Evolutionary conservation across 169 alveolate genomes (phyloP).

Genomic region (Amoebophrya sp.): DNA sequence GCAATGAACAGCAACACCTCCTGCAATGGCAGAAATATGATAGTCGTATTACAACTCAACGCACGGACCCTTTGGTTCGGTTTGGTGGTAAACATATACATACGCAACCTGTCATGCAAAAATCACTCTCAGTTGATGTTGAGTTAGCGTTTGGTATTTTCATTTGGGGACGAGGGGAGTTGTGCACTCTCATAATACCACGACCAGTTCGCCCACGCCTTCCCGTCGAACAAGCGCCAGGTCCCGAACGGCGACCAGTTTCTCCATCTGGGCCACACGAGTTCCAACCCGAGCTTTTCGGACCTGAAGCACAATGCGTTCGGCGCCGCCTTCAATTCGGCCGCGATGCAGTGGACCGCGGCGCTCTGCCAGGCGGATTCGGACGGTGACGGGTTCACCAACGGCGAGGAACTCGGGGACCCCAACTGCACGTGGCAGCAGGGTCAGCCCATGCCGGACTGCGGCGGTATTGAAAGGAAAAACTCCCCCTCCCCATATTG

Average conservation of each 20-base stretch:
- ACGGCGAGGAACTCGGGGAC: conserved; percentile 27
- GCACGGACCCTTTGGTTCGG: too few relatives aligned
- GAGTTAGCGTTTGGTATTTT: too few relatives aligned
- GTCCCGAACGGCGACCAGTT: background rate
- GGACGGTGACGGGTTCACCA: conserved; percentile 22
- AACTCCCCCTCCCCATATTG: too few relatives aligned
- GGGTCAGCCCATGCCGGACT: background rate
- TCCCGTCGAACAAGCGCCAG: background rate
- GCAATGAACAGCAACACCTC: too few relatives aligned
- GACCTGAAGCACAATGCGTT: background rate
- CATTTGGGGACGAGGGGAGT: too few relatives aligned
- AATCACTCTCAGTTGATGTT: too few relatives aligned
- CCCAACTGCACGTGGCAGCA: background rate
- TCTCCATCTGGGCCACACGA: background rate
- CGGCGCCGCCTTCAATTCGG: background rate
- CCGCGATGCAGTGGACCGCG: background rate
- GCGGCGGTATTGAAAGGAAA: too few relatives aligned
- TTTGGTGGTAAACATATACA: too few relatives aligned
- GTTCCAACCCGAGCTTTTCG: background rate
- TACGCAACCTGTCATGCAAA: too few relatives aligned
- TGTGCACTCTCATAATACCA: too few relatives aligned
- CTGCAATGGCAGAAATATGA: too few relatives aligned
- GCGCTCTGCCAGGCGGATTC: conserved; percentile 14
- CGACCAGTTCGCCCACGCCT: background rate
- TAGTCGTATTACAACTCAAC: too few relatives aligned